phyloP scores from a whole-genome alignment of 352 stramenopile genomes.

The Globisporangium apiculatum region DNA sequence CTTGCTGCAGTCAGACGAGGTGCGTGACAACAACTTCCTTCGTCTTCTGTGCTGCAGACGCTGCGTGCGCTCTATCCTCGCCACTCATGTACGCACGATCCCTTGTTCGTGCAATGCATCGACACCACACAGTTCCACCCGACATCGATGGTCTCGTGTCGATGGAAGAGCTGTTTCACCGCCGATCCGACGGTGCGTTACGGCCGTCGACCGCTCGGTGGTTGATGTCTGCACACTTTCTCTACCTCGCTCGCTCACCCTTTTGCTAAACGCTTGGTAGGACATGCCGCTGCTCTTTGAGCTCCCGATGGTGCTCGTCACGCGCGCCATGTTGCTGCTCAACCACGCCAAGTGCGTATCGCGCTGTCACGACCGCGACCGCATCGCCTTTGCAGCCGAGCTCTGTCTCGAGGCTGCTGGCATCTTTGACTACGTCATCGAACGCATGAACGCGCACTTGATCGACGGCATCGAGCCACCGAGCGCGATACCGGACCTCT shows the following conservation, averaged over 20 bases:
- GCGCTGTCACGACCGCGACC: conserved; percentile 2
- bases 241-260: background rate
- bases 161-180: conserved; percentile 14
- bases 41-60: background rate
- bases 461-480: conserved; percentile 7
- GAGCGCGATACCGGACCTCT: conserved; percentile 14
- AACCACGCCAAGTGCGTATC: conserved; percentile 15
- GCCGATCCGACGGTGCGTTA: conserved; percentile 9
- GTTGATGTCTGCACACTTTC: background rate
- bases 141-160: background rate
- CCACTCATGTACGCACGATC: background rate
- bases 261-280: conserved; percentile 1
- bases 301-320: conserved; percentile 26
- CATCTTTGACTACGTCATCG: conserved; percentile 13
- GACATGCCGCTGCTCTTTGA: conserved; percentile 25
- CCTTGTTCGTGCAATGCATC: background rate
- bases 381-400: background rate
- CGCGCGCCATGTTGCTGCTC: conserved; percentile 20
- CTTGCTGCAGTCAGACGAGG: conserved; percentile 3
- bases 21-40: background rate
- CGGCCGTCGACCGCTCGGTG: no score
- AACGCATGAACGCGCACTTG: conserved; percentile 12
- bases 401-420: conserved; percentile 17
- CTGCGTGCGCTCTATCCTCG: background rate
- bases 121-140: conserved; percentile 3